A percentile compares a stretch with the other conserved stretches of the same genome.
Evolutionary conservation across 768 basidiomycete species (phyloP).

Genomic region (Gymnopilus dilepis): DNA sequence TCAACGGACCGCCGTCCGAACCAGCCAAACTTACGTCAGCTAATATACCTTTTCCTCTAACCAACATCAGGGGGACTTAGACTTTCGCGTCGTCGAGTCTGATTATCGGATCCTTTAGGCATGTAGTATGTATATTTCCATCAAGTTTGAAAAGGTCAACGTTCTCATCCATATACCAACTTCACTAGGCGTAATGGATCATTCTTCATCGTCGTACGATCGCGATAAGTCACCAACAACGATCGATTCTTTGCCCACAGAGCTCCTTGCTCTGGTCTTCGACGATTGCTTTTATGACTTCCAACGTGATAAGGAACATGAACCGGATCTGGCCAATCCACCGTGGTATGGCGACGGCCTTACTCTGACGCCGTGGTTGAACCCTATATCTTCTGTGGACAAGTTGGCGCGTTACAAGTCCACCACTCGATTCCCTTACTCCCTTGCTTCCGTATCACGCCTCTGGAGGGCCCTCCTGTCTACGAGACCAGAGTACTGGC

Average conservation of each 20-base stretch:
- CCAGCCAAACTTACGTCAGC: no score
- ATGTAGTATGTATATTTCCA: no score
- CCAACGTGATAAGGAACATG: background rate
- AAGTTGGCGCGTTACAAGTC: background rate
- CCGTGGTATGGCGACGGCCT: slow-evolving; percentile 1
- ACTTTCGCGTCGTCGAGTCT: no score
- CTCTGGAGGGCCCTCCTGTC: slow-evolving; percentile 5
- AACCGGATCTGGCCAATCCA: background rate
- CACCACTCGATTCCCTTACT: background rate
- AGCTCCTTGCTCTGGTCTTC: slow-evolving; percentile 8
- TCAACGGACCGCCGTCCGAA: no score
- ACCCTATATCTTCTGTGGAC: background rate
- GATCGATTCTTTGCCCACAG: background rate
- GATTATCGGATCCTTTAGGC: no score
- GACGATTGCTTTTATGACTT: background rate
- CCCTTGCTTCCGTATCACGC: background rate
- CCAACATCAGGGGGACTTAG: no score
- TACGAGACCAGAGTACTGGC: slow-evolving; percentile 2
- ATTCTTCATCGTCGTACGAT: no score
- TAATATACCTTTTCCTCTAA: no score
- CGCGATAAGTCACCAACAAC: no score
- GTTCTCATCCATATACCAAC: no score
- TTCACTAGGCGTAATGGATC: no score
- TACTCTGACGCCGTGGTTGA: background rate
- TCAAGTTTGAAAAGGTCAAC: no score